Conservation (phyloP, 768 basidiomycete species). For the Calocera cornea region DNA sequence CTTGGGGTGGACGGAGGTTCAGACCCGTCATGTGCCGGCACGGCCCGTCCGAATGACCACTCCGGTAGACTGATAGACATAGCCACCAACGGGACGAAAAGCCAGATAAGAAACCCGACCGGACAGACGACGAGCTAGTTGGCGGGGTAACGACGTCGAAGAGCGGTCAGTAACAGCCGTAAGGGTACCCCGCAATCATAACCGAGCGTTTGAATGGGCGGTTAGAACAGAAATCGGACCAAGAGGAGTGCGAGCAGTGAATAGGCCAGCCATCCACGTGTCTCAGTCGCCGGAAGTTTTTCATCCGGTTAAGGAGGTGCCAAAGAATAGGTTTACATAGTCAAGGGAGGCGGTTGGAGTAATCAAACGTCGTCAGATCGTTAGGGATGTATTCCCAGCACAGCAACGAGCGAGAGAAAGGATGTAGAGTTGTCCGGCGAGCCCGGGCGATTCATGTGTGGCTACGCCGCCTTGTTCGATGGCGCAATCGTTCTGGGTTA, state of each 20-base stretch:
- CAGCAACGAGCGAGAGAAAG: not conserved
- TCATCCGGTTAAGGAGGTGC: not conserved
- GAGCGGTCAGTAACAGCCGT: not conserved
- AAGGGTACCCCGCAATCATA: not conserved
- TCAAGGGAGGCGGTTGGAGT: not conserved
- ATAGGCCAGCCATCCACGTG: not conserved
- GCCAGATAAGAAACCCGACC: not conserved
- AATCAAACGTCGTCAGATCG: not conserved
- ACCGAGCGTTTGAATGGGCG: not conserved
- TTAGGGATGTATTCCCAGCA: not conserved
- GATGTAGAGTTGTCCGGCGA: not conserved
- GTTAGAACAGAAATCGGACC: not conserved
- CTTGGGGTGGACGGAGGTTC: not conserved
- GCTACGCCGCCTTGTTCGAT: not conserved
- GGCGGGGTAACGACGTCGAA: not conserved
- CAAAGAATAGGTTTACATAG: not conserved
- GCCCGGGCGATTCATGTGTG: not conserved
- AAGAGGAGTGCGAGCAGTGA: not conserved
- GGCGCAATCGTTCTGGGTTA: not conserved
- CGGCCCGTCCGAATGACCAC: not conserved
- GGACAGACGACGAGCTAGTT: not conserved
- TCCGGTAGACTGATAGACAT: not conserved
- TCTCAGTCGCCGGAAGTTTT: not conserved
- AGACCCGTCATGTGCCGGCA: conserved; percentile 2
- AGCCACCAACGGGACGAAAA: not conserved